Base-by-base conservation (phyloP, 1,139 yeast genomes). In the Magnusiomyces paraingens region DNA sequence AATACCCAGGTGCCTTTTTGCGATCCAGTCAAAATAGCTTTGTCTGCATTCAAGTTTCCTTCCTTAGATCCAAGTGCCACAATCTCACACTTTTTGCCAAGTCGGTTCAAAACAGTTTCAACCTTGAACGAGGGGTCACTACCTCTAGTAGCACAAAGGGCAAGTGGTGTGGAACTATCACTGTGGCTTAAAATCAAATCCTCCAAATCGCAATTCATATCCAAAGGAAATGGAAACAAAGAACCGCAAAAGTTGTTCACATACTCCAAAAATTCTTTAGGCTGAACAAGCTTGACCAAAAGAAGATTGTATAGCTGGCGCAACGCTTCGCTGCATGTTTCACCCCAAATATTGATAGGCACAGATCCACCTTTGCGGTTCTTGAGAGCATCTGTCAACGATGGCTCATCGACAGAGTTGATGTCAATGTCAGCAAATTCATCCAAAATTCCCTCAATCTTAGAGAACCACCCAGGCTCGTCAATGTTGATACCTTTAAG, bases 11-110 rank as follows among this genome's bases (percentile, higher is more conserved):
- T 62, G 0, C 86, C 88, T 3, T 66, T 67, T 26, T 66, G 69
- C 0, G 76, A 64, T 0, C 81, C 80, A 11, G 63, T 66, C 1
- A 69, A 67, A n/a, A 90, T 68, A 18, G 81, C 80, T 49, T 71
- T 70, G 43, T 77, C 79, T 0, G 91, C 94, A 47, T 73, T 70
- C 10, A 71, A 76, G 4, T 75, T 68, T 15, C 89, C 85, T 66
- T 89, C 96, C 36, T 68, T 68, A 0, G 96, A 81, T 0, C 97
- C 97, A 80, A 90, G 76, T 0, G 96, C 81, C 38, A 87, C 76
- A 1, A 79, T 69, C 0, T 66, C 64, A 44, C 82, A 66, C 6
- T 66, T 64, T 1, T 53, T 46, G 0, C 61, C 58, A 3, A 59
- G 58, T 17, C 58, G 51, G 3, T 61, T 59, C 0, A 86, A 81